Evolutionary conservation across 192 early-diverging fungal genomes (phyloP), one percentile per base, ranked within the genome.

Genomic region (Coemansia guatemalensis): DNA sequence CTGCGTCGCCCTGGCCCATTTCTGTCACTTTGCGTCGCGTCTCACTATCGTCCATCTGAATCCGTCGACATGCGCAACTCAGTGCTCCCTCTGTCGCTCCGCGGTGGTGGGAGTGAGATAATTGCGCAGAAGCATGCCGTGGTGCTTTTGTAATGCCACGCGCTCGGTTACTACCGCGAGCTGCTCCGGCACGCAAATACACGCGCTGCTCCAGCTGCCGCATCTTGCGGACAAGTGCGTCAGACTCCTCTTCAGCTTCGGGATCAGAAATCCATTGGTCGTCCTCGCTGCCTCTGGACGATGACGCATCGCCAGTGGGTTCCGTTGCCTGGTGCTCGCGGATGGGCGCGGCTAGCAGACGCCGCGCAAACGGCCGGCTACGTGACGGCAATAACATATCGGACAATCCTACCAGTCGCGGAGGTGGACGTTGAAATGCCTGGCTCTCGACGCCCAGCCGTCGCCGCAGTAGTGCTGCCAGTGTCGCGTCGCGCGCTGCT

Each of bases 211-310:
- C 59, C 24, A 50, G 22, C 44, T 26, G 25, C 59, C 24, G 27
- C 44, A 29, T 22, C 9, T 49, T 47, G 22, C 57, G 57, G 26
- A 27, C 27, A 5, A 60, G 58, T 20, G 24, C 48, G n/a, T 48
- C 58, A 21, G 24, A 17, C 4, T 67, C 55, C 3, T 56, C 25
- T 21, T 30, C 55, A 11, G 60, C 56, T 1, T 74, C 72, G 4
- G 60, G 25, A 20, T 71, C 74, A 11, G 75, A 77, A 26, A 58
- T 54, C 75, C 75, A 77, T 52, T 67, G 33, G 39, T 59, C 55
- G 23, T 59, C 58, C 12, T 66, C 69, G 0, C 35, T 35, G 23
- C 5, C 30, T 58, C 49, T 58, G 35, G 39, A 54, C 29, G 25
- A 53, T 57, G 39, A 17, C 23, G 30, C 21, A 24, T 24, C 20